Percentiles rank a stretch among this genome's conserved stretches.
Evolutionary conservation across 768 basidiomycete genomes (phyloP).

Genomic region (Royoungia palumana): DNA sequence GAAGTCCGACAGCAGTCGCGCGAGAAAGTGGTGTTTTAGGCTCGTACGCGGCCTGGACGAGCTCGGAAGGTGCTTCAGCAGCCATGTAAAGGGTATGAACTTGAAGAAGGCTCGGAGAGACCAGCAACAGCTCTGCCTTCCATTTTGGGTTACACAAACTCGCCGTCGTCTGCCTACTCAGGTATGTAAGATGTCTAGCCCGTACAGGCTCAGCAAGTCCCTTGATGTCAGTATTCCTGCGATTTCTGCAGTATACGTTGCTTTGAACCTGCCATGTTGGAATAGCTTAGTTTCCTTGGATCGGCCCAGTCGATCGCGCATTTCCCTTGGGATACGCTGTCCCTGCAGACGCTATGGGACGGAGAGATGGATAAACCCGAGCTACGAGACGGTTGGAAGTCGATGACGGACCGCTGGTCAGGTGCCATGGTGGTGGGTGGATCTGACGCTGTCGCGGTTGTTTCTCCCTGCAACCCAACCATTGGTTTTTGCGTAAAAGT

Average conservation of each 20-base stretch:
- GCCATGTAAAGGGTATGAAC: constrained; percentile 16
- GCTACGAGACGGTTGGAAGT: constrained; percentile 40
- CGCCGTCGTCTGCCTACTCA: no score
- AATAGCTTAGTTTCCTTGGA: constrained; percentile 33
- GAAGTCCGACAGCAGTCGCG: constrained; percentile 57
- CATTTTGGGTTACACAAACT: constrained; percentile 17
- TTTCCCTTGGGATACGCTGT: constrained; percentile 40
- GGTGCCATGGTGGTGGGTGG: constrained; percentile 53
- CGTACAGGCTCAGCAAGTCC: constrained; percentile 42
- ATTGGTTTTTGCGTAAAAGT: constrained; percentile 35
- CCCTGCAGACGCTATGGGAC: constrained; percentile 40
- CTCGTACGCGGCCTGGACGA: constrained; percentile 33
- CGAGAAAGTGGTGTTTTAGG: constrained; percentile 55
- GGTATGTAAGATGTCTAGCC: constrained; percentile 8
- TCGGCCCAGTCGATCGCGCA: constrained; percentile 38
- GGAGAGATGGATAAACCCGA: constrained; percentile 33
- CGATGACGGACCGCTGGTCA: constrained; percentile 45
- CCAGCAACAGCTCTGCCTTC: constrained; percentile 10
- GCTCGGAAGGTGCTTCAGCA: constrained; percentile 15
- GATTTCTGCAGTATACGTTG: constrained; percentile 1
- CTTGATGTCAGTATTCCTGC: constrained; percentile 40
- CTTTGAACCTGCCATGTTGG: constrained; percentile 10
- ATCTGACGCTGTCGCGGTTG: constrained; percentile 34
- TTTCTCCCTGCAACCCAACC: constrained; percentile 27
- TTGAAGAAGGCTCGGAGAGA: constrained; percentile 6